phyloP scores from a whole-genome alignment of 164 flowering plant species.

The Sedum album region DNA sequence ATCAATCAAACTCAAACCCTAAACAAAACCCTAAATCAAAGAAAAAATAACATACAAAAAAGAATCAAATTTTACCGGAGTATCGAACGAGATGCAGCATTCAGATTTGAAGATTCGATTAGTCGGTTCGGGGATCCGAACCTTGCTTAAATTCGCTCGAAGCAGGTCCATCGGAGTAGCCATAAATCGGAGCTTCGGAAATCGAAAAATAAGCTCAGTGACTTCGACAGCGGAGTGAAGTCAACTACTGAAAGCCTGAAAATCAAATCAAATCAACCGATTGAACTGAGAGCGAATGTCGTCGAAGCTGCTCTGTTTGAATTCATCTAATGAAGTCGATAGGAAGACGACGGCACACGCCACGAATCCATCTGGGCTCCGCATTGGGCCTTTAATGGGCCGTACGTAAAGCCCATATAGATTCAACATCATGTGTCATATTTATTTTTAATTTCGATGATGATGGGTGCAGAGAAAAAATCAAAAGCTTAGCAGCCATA shows the following conservation, averaged over 20 bases:
- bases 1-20: background rate
- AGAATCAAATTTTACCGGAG: slow-evolving; percentile 50
- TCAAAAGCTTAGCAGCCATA: too few relatives aligned
- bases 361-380: too few relatives aligned
- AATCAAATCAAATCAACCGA: background rate
- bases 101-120: slow-evolving; percentile 94
- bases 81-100: slow-evolving; percentile 85
- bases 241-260: background rate
- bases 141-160: slow-evolving; percentile 66
- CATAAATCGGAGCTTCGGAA: background rate
- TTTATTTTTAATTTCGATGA: too few relatives aligned
- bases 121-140: slow-evolving; percentile 94
- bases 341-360: background rate
- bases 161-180: slow-evolving; percentile 62
- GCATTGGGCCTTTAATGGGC: too few relatives aligned
- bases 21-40: background rate
- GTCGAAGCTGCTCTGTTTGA: too few relatives aligned
- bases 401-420: too few relatives aligned
- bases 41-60: background rate
- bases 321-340: background rate
- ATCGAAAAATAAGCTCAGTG: background rate
- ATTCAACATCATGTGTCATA: too few relatives aligned
- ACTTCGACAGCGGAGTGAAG: background rate
- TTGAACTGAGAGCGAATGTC: background rate
- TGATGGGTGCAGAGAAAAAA: too few relatives aligned